phyloP scores from a whole-genome alignment of 2,329 filamentous ascomycete genomes.

The Penicillium verrucosum region DNA sequence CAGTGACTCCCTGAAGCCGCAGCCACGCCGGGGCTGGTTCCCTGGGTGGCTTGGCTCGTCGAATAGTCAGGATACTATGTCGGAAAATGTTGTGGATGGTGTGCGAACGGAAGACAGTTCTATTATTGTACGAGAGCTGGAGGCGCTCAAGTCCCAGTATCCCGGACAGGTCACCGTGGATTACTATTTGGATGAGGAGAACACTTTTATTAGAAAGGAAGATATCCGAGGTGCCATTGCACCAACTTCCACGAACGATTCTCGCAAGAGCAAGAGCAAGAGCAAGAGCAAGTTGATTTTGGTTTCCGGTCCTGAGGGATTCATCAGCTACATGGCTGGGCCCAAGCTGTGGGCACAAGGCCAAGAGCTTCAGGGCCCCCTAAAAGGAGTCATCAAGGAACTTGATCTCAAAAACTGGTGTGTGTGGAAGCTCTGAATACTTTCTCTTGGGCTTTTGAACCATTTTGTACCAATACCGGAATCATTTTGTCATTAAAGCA shows the following conservation, averaged over 20 bases:
- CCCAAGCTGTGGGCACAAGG: constrained; percentile 72
- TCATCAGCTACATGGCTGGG: constrained; percentile 76
- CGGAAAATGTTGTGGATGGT: neutral
- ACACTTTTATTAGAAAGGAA: constrained; percentile 58
- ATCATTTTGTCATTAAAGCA: constrained; percentile 6
- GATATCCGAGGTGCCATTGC: constrained; percentile 45
- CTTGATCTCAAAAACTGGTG: constrained; percentile 58
- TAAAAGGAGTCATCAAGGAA: constrained; percentile 65
- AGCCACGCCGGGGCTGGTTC: constrained; percentile 28
- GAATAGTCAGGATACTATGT: neutral
- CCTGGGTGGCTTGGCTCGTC: constrained; percentile 27
- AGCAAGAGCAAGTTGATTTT: constrained; percentile 59
- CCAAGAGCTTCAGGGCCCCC: constrained; percentile 68
- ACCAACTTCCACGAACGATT: constrained; percentile 22
- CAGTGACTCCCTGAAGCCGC: constrained; percentile 44
- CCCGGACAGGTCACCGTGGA: constrained; percentile 60
- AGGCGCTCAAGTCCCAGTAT: constrained; percentile 58
- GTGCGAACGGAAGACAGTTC: constrained; percentile 10
- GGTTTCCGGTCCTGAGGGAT: constrained; percentile 87
- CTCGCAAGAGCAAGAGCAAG: constrained; percentile 31
- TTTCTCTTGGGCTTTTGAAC: neutral
- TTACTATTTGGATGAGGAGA: constrained; percentile 81
- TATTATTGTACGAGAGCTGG: constrained; percentile 60
- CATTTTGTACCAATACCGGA: constrained; percentile 15
- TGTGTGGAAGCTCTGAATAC: constrained; percentile 55